These are phyloP conservation scores for Actinomucor elegans DNA, from an alignment of 371 early-diverging fungal genomes.

Conservation along the genomic window DNA sequence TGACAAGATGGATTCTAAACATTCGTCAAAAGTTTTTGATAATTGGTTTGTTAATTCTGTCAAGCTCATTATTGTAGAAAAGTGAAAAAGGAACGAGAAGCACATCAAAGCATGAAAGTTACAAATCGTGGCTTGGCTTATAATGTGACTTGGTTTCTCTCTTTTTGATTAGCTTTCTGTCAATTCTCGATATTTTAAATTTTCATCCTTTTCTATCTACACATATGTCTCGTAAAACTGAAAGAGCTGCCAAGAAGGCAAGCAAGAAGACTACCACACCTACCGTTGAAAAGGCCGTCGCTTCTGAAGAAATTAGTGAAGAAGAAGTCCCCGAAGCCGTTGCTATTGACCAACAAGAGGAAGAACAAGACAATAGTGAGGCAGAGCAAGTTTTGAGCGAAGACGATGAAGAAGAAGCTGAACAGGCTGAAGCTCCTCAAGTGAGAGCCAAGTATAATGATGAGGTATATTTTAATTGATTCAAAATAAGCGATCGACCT, in stretches of 20 bases:
- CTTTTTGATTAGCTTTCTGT: slow-evolving; percentile 4
- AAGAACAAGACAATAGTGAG: slow-evolving; percentile 17
- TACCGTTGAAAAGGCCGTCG: slow-evolving; percentile 10
- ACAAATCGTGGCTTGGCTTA: slow-evolving; percentile 9
- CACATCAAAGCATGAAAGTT: no score
- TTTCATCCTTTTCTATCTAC: slow-evolving; percentile 9
- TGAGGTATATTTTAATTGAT: slow-evolving; percentile 16
- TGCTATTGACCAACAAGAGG: slow-evolving; percentile 1
- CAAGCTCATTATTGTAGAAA: slow-evolving; percentile 7
- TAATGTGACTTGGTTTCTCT: slow-evolving; percentile 4
- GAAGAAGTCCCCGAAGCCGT: slow-evolving; percentile 18
- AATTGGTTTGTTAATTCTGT: slow-evolving; percentile 17
- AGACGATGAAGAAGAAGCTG: slow-evolving; percentile 20
- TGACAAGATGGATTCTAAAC: slow-evolving; percentile 30
- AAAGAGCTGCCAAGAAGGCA: slow-evolving; percentile 25
- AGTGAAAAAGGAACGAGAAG: no score
- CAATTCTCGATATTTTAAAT: background rate
- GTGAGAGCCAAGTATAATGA: slow-evolving; percentile 39
- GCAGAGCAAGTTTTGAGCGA: slow-evolving; percentile 15
- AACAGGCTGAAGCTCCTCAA: slow-evolving; percentile 21
- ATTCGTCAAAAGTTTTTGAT: slow-evolving; percentile 28
- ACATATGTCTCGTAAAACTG: slow-evolving; percentile 28
- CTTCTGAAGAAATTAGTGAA: background rate
- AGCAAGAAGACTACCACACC: slow-evolving; percentile 7
- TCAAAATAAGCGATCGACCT: background rate